Evolutionary conservation across 2,329 filamentous ascomycete species (phyloP).

Genomic region (Mycocentrospora acerina): DNA sequence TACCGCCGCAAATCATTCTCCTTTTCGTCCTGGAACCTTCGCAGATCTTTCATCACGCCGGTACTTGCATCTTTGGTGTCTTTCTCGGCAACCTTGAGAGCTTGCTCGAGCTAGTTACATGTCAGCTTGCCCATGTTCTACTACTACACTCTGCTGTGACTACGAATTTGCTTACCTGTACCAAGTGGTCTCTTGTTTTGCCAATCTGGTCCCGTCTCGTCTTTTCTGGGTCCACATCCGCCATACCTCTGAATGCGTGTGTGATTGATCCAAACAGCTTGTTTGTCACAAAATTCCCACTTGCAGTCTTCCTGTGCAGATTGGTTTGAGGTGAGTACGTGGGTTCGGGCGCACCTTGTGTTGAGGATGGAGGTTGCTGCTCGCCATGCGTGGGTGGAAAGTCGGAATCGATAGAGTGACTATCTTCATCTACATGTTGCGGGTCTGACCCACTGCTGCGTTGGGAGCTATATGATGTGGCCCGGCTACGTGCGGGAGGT

Average conservation of each 20-base stretch:
- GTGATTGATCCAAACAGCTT: constrained; percentile 93
- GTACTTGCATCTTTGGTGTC: constrained; percentile 92
- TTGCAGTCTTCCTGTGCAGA: constrained; percentile 75
- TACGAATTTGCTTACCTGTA: constrained; percentile 47
- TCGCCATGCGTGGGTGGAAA: constrained; percentile 89
- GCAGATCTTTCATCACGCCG: constrained; percentile 85
- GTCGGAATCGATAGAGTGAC: constrained; percentile 90
- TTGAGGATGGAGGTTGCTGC: constrained; percentile 59
- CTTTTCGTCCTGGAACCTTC: constrained; percentile 92
- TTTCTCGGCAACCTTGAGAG: constrained; percentile 80
- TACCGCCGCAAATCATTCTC: constrained; percentile 91
- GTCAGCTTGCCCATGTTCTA: constrained; percentile 9
- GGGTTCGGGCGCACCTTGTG: constrained; percentile 64
- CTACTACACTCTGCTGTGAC: not conserved
- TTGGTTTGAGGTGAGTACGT: constrained; percentile 26
- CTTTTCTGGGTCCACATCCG: constrained; percentile 92
- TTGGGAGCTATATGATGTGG: constrained; percentile 58
- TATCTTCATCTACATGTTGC: constrained; percentile 64
- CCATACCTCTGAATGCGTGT: constrained; percentile 93
- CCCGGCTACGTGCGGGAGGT: constrained; percentile 64
- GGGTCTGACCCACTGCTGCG: constrained; percentile 41
- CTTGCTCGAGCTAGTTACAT: constrained; percentile 75
- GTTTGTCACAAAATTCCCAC: constrained; percentile 82
- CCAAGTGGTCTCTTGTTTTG: constrained; percentile 87
- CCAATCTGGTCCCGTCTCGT: constrained; percentile 91